These are phyloP conservation scores for Cytidiella melzeri DNA, from an alignment of 768 basidiomycete genomes.

Conservation along the genomic window DNA sequence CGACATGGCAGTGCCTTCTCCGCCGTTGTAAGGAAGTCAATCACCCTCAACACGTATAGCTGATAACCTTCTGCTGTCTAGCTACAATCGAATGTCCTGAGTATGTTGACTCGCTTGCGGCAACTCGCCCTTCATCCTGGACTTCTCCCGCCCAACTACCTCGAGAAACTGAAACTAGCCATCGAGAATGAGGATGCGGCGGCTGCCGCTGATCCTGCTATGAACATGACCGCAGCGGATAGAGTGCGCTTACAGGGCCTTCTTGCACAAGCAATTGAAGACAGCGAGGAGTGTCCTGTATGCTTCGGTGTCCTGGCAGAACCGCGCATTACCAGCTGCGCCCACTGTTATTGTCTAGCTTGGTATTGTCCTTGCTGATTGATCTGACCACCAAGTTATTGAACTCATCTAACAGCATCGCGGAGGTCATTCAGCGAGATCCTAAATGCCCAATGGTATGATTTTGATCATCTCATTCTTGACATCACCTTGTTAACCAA, in stretches of 20 bases:
- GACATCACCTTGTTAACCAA: neutral
- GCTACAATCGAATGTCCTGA: conserved; percentile 66
- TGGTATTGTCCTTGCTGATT: conserved; percentile 47
- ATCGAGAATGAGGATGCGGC: conserved; percentile 28
- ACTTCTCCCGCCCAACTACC: conserved; percentile 63
- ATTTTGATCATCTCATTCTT: neutral
- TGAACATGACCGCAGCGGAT: conserved; percentile 46
- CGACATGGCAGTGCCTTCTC: conserved; percentile 31
- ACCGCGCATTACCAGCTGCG: conserved; percentile 67
- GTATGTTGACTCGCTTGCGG: conserved; percentile 81
- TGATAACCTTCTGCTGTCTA: too few species aligned
- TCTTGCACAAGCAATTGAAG: conserved; percentile 66
- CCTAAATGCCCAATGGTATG: conserved; percentile 78
- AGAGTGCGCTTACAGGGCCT: conserved; percentile 48
- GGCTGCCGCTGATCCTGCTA: conserved; percentile 16
- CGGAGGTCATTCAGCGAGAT: conserved; percentile 62
- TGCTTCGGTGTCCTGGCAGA: conserved; percentile 58
- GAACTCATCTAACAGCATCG: conserved; percentile 41
- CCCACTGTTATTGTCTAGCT: conserved; percentile 64
- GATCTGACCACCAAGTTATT: neutral
- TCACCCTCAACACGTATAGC: too few species aligned
- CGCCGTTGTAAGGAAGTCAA: conserved; percentile 32
- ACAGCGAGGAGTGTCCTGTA: conserved; percentile 78
- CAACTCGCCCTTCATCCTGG: conserved; percentile 79
- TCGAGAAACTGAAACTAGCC: conserved; percentile 50